These are phyloP conservation scores for Spencermartinsiella europaea DNA, from an alignment of 805 yeast genomes.

Conservation along the genomic window DNA sequence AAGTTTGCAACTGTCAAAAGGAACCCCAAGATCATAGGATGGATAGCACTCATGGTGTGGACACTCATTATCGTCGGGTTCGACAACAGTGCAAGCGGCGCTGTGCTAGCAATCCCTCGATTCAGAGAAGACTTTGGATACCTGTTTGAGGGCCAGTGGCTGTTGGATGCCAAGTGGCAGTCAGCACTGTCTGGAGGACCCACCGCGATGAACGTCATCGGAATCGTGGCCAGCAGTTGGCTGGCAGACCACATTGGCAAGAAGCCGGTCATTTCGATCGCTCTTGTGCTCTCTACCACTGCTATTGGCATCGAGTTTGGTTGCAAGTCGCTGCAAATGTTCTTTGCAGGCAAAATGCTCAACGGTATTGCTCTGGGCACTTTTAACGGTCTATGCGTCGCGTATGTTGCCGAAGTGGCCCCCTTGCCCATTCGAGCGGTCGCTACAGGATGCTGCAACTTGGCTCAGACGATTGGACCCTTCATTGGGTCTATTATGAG, in stretches of 20 bases:
- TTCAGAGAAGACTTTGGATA: conserved; percentile 14
- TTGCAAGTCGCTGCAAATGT: conserved; percentile 7
- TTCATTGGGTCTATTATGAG: conserved; percentile 13
- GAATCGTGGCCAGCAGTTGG: conserved; percentile 9
- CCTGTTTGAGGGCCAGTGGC: conserved; percentile 7
- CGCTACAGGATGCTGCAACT: conserved; percentile 5
- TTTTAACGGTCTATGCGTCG: conserved; percentile 8
- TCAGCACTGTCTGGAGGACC: conserved; percentile 16
- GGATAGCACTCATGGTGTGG: conserved; percentile 12
- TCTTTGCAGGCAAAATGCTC: conserved; percentile 15
- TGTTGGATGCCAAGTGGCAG: conserved; percentile 15
- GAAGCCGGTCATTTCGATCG: conserved; percentile 5
- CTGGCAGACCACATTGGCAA: conserved; percentile 13
- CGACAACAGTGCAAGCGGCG: conserved; percentile 15
- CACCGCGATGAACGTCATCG: conserved; percentile 9
- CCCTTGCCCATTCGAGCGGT: conserved; percentile 8
- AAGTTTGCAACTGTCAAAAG: conserved; percentile 4
- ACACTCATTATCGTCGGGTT: conserved; percentile 11
- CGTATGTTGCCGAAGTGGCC: conserved; percentile 12
- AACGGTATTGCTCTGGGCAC: conserved; percentile 15
- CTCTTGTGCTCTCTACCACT: conserved; percentile 6
- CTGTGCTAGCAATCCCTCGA: conserved; percentile 7
- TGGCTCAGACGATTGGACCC: conserved; percentile 13
- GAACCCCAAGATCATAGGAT: conserved; percentile 9
- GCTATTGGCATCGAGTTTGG: conserved; percentile 16